Base-by-base conservation (phyloP, 2,329 filamentous ascomycete genomes). In the Mycosphaerelloides madeirae region DNA sequence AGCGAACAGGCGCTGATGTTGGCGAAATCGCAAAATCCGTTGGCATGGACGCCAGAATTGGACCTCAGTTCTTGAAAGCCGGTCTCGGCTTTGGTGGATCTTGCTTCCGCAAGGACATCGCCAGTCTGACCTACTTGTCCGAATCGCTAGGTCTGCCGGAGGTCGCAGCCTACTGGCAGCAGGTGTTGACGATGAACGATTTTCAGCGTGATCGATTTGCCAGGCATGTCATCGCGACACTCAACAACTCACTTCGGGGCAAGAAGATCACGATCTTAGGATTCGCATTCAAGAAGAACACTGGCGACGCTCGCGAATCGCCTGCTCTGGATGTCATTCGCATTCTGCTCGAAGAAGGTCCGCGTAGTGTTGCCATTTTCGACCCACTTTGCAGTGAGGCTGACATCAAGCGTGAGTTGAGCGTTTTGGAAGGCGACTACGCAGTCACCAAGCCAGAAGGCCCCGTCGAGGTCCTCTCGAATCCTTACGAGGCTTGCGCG, bases 251-350 rank as follows among this genome's bases (percentile, higher is more conserved):
- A 8, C 70, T 88, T 5, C 72, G 74, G 3, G 77, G 78, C 46
- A 87, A 87, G 70, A 87, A 85, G 66, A 69, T 89, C 19, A 61
- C 82, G 2, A 71, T 90, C 2, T 74, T 90, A 4, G 86, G 86
- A 3, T 89, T 83, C 54, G 82, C 85, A 7, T 90, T 86, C 69
- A 90, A 91, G 73, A 85, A 86, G 66, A 78, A 87, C 64, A 90
- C 85, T 1, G 79, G 78, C 18, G 85, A 90, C 60, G 85, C 83
- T 3, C 77, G 85, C 29, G 84, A 88, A 62, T 81, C 79, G 18
- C 78, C 83, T 0, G 81, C 83, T 0, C 71, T 85, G 13, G 79
- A 82, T 54, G 78, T 87, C 52, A 78, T 87, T 65, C 77, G 77
- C 53, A 74, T 74, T 4, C 69, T 88, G 19, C 76, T 81, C 48